Percentiles rank a stretch among this genome's conserved stretches.
Conservation (phyloP, 495 filamentous ascomycete species). For the Neurospora intermedia region DNA sequence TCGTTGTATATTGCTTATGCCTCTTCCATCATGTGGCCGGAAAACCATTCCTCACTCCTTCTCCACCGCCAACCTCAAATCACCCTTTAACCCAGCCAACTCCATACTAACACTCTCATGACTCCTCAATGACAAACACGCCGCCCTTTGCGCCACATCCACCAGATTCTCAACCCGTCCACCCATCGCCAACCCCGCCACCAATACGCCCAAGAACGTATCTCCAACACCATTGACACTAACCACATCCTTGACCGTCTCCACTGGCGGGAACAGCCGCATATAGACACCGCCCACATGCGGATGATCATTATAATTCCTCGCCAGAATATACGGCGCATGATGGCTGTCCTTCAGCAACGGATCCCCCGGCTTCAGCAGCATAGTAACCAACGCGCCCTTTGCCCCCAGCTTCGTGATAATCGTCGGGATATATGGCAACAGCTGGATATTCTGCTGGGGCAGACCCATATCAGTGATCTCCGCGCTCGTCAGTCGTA, state of each 20-base stretch:
- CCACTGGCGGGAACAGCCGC: constrained; percentile 60
- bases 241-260: constrained; percentile 59
- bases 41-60: not conserved
- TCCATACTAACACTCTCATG: constrained; percentile 55
- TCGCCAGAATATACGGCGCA: constrained; percentile 58
- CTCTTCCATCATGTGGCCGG: not conserved
- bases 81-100: constrained; percentile 24
- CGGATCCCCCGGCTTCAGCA: constrained; percentile 53
- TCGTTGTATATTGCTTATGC: not conserved
- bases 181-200: constrained; percentile 51
- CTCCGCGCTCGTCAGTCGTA: constrained; percentile 42
- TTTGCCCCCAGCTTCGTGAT: constrained; percentile 71
- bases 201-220: constrained; percentile 74
- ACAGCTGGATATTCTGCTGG: constrained; percentile 71
- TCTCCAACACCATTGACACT: constrained; percentile 94
- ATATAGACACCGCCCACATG: constrained; percentile 77
- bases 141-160: constrained; percentile 61
- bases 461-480: constrained; percentile 75
- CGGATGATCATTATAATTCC: constrained; percentile 37
- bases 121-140: constrained; percentile 62
- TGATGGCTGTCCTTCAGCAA: constrained; percentile 49
- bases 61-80: constrained; percentile 16
- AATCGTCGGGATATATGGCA: constrained; percentile 74
- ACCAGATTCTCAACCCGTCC: constrained; percentile 38
- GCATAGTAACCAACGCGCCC: constrained; percentile 68